A percentile compares a stretch with the other conserved stretches of the same genome.
These are phyloP conservation scores for Zoysia matrella DNA, from an alignment of 202 grass and related monocot genomes.

Conservation along the genomic window DNA sequence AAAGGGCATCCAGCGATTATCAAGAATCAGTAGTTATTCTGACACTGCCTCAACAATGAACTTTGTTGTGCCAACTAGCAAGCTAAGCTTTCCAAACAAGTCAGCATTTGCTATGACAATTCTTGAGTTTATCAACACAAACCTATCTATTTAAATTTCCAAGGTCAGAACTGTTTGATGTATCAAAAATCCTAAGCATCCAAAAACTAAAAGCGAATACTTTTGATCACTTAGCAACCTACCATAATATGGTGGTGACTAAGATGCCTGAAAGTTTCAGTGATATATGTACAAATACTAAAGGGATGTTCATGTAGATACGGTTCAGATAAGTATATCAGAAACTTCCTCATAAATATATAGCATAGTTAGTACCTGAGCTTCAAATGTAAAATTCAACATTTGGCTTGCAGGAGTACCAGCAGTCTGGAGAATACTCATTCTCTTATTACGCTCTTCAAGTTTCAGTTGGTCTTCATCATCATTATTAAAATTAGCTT, in stretches of 20 bases:
- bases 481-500: constrained; percentile 50
- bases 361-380: constrained; percentile 63
- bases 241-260: background rate
- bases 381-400: constrained; percentile 88
- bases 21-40: background rate
- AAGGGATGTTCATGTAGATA: background rate
- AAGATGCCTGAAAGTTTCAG: background rate
- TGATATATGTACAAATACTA: background rate
- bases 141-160: background rate
- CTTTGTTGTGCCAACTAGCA: background rate
- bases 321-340: background rate
- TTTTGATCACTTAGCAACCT: background rate
- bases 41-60: background rate
- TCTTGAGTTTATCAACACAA: background rate
- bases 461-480: constrained; percentile 47
- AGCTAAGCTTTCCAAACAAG: background rate
- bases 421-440: constrained; percentile 43
- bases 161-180: background rate
- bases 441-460: constrained; percentile 53
- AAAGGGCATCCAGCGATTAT: background rate
- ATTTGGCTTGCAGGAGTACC: constrained; percentile 57
- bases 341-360: background rate
- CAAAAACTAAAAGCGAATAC: background rate
- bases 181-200: background rate
- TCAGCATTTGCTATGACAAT: background rate